These are phyloP conservation scores for Rutstroemia sydowiana DNA, from an alignment of 2,329 filamentous ascomycete genomes.

Conservation along the genomic window DNA sequence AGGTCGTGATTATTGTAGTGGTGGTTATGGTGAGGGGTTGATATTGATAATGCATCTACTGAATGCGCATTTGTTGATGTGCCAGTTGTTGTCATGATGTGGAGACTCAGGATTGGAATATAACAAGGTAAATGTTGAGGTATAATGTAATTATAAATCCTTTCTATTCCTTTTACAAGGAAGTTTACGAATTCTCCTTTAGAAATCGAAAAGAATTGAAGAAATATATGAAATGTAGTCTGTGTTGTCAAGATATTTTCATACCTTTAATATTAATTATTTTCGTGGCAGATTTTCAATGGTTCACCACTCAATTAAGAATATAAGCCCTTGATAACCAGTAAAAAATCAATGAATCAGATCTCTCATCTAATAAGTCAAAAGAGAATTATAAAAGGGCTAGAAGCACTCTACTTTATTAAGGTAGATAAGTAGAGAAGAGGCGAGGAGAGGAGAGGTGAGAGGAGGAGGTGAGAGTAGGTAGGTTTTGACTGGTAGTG, in stretches of 20 bases:
- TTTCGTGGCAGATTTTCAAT: slow-evolving; percentile 8
- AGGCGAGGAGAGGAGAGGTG: too few relatives aligned
- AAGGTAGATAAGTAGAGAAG: neutral
- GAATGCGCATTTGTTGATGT: neutral
- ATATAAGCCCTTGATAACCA: neutral
- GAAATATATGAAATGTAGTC: too few relatives aligned
- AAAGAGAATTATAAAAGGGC: neutral
- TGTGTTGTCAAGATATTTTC: neutral
- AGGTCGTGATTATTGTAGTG: neutral
- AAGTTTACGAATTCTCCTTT: too few relatives aligned
- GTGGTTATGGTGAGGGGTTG: neutral
- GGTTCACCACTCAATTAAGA: too few relatives aligned
- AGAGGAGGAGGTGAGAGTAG: too few relatives aligned
- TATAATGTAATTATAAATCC: too few relatives aligned
- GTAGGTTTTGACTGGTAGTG: too few relatives aligned
- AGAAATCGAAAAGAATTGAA: too few relatives aligned
- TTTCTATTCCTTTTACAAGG: too few relatives aligned
- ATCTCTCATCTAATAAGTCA: neutral
- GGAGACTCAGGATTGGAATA: neutral
- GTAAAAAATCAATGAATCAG: neutral
- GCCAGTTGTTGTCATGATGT: slow-evolving; percentile 5
- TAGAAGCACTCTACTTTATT: neutral
- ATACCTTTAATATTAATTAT: neutral
- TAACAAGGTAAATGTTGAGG: neutral
- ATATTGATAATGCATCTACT: neutral